Base-by-base conservation (phyloP, 768 basidiomycete genomes). In the Amanita exitialis region DNA sequence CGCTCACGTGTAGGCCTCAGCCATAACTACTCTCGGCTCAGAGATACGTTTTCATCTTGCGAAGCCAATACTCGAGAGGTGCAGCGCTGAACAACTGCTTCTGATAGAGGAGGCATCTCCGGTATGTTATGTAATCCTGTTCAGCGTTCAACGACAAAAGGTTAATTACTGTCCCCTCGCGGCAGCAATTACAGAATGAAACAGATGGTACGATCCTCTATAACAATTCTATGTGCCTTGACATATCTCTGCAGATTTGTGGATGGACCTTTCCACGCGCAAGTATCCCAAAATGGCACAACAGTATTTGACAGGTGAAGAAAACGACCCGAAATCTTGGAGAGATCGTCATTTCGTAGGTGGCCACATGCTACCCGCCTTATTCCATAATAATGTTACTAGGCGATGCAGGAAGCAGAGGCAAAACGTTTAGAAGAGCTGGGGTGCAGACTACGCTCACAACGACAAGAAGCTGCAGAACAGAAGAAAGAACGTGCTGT, bases 401-500 rank as follows among this genome's bases (percentile, higher is more conserved):
- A 89, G 83, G 61, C 67, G 30, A 69, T 85, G 36, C 72, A 75
- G 42, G 74, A 77, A 46, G 71, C 72, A 39, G 86, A 89, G 62
- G 74, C 80, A 10, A 69, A 72, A 59, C 76, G 83, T 38, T 65
- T 90, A 23, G 82, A 87, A 62, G 78, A 79, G 61, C 69, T 77
- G 9, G 76, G 78, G 27, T 71, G 70, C 38, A 81, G 74, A 56
- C 70, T 90, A 56, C 80, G 84, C 54, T 76, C 65, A 42, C 79
- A 83, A 58, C 79, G 86, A 16, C 72, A 78, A 59, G 80, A 83
- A 62, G 83, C 76, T 9, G 84, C 82, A 34, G 80, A 83, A 61
- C 81, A 80, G 55, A 89, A 84, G 70, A 86, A 75, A 64, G 84
- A 85, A 64, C 75, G 80, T 53, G 81, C 84, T 64, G 77, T 91